These are phyloP conservation scores for Penicillium fuscoglaucum DNA, from an alignment of 2,329 filamentous ascomycete species.

Conservation along the genomic window DNA sequence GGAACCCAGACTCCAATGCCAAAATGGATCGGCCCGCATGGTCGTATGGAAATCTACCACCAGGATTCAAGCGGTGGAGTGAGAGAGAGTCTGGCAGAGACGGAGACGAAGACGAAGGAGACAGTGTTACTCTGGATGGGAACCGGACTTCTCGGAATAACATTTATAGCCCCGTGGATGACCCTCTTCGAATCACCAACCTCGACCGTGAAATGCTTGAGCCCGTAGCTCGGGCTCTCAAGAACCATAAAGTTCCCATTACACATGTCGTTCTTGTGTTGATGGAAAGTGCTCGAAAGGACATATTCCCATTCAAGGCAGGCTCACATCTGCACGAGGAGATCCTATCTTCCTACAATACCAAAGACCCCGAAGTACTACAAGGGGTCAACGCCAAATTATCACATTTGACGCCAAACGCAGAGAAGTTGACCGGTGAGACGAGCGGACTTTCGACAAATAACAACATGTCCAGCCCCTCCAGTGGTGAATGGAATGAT, in stretches of 20 bases:
- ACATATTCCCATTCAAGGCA: conserved; percentile 33
- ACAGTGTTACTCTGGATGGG: not conserved
- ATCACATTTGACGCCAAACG: conserved; percentile 30
- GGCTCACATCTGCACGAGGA: conserved; percentile 30
- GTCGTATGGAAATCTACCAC: conserved; percentile 26
- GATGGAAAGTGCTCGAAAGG: conserved; percentile 37
- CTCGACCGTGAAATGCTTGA: conserved; percentile 29
- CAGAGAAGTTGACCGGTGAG: conserved; percentile 34
- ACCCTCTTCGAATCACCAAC: conserved; percentile 36
- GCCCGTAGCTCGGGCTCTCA: conserved; percentile 26
- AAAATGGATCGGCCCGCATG: conserved; percentile 19
- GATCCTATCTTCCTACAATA: conserved; percentile 27
- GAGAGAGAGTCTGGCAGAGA: not conserved
- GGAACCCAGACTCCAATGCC: conserved; percentile 9
- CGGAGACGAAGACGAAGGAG: not conserved
- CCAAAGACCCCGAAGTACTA: conserved; percentile 9
- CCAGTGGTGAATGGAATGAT: conserved; percentile 23
- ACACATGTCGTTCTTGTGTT: conserved; percentile 33
- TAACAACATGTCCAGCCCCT: conserved; percentile 4
- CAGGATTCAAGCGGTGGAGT: conserved; percentile 31
- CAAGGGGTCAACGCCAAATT: conserved; percentile 24
- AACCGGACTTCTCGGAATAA: conserved; percentile 10
- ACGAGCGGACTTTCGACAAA: conserved; percentile 15
- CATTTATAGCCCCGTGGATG: conserved; percentile 31
- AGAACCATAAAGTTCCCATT: conserved; percentile 28